Percentiles rank a stretch among this genome's conserved stretches.
phyloP scores from a whole-genome alignment of 140 eudicot genomes.

The Senecio squalidus region DNA sequence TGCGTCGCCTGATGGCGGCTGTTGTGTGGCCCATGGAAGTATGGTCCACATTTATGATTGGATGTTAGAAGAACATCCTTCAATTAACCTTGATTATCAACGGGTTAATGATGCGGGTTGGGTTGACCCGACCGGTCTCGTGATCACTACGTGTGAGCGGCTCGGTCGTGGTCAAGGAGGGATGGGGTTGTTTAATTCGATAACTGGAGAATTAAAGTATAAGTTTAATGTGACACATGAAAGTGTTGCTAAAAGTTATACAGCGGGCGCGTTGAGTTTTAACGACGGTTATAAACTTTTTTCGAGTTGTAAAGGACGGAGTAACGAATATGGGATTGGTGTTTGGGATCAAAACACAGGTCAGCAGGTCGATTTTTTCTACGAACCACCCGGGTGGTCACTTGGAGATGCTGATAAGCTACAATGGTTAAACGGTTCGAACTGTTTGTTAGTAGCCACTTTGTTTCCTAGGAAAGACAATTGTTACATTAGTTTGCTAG shows the following conservation, averaged over 20 bases:
- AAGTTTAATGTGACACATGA: conserved; percentile 69
- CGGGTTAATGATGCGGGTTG: conserved; percentile 85
- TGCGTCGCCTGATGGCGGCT: conserved; percentile 90
- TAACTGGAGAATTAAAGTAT: conserved; percentile 55
- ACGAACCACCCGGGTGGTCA: conserved; percentile 86
- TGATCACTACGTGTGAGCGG: conserved; percentile 76
- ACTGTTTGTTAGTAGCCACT: conserved; percentile 81
- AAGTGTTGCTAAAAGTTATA: conserved; percentile 61
- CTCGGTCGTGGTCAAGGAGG: conserved; percentile 88
- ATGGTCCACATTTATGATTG: conserved; percentile 95
- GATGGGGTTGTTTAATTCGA: conserved; percentile 70
- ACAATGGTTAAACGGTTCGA: conserved; percentile 78
- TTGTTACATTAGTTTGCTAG: conserved; percentile 86
- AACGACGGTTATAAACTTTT: conserved; percentile 46
- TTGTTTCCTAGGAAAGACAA: conserved; percentile 79
- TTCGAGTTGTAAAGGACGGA: conserved; percentile 85
- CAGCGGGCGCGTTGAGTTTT: conserved; percentile 82
- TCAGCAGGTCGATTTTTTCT: conserved; percentile 78
- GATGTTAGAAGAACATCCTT: conserved; percentile 83
- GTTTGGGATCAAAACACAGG: conserved; percentile 94
- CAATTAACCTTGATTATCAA: conserved; percentile 77
- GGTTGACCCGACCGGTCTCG: conserved; percentile 60
- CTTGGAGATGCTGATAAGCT: conserved; percentile 90
- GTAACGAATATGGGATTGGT: conserved; percentile 87
- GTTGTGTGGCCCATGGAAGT: conserved; percentile 93